phyloP scores from a whole-genome alignment of 2,329 filamentous ascomycete species.

The Ophiocordyceps unilateralis region DNA sequence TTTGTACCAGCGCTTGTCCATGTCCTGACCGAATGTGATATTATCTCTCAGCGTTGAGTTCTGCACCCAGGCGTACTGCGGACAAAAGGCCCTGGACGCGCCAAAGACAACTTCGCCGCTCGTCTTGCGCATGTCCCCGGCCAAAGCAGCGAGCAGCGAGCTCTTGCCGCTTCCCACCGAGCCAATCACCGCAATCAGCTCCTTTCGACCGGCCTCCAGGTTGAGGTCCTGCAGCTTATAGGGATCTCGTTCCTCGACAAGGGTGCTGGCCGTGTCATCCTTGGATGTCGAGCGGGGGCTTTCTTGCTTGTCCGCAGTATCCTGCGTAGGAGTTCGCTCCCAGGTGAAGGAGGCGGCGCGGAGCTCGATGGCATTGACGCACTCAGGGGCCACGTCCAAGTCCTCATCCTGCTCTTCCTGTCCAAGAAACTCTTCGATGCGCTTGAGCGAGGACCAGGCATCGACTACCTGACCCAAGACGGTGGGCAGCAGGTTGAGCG shows the following conservation, averaged over 20 bases:
- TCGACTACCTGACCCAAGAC: slow-evolving; percentile 83
- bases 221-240: slow-evolving; percentile 57
- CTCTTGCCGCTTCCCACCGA: slow-evolving; percentile 83
- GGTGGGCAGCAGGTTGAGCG: slow-evolving; percentile 73
- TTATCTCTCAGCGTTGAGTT: slow-evolving; percentile 79
- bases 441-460: slow-evolving; percentile 66
- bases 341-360: slow-evolving; percentile 67
- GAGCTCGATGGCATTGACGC: slow-evolving; percentile 55
- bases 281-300: slow-evolving; percentile 17
- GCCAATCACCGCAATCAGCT: slow-evolving; percentile 73
- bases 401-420: slow-evolving; percentile 73
- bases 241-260: slow-evolving; percentile 42
- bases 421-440: slow-evolving; percentile 75
- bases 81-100: slow-evolving; percentile 74
- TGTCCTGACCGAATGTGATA: slow-evolving; percentile 72
- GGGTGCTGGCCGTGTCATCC: slow-evolving; percentile 33
- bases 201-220: slow-evolving; percentile 52
- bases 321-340: slow-evolving; percentile 50
- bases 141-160: slow-evolving; percentile 72
- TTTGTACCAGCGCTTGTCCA: slow-evolving; percentile 63
- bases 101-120: slow-evolving; percentile 57
- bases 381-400: slow-evolving; percentile 34
- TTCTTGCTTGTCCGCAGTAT: slow-evolving; percentile 16
- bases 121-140: slow-evolving; percentile 85
- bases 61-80: slow-evolving; percentile 96